Conservation (phyloP, 805 yeast genomes). For the Clavispora carvajalis region DNA sequence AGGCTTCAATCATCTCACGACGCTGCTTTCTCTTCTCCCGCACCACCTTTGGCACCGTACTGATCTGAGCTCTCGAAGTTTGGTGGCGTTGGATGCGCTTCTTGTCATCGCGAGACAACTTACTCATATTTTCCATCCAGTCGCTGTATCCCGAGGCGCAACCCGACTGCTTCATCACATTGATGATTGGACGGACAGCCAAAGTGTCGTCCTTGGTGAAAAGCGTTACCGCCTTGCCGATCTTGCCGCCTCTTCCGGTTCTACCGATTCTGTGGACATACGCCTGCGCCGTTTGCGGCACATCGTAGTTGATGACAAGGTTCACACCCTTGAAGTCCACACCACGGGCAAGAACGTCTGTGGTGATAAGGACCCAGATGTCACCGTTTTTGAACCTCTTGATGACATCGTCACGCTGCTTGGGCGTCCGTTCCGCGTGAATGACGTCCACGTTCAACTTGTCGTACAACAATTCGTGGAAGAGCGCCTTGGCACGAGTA, state of each 20-base stretch:
- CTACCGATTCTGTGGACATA: constrained; percentile 98
- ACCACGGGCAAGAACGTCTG: constrained; percentile 95
- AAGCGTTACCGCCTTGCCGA: constrained; percentile 84
- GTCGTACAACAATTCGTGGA: constrained; percentile 89
- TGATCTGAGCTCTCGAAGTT: constrained; percentile 65
- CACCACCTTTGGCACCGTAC: constrained; percentile 74
- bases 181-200: constrained; percentile 76
- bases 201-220: constrained; percentile 85
- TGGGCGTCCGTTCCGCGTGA: constrained; percentile 88
- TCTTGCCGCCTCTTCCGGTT: constrained; percentile 92
- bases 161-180: constrained; percentile 94
- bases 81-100: constrained; percentile 52
- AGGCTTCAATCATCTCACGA: constrained; percentile 69
- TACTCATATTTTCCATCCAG: constrained; percentile 77
- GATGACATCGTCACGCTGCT: constrained; percentile 80
- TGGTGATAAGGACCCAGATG: constrained; percentile 92
- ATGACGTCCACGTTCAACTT: constrained; percentile 90
- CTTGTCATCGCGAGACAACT: constrained; percentile 60
- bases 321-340: constrained; percentile 95
- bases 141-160: constrained; percentile 53
- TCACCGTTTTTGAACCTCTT: constrained; percentile 85
- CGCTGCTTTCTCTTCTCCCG: constrained; percentile 59
- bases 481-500: constrained; percentile 89
- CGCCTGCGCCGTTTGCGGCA: constrained; percentile 88
- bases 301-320: constrained; percentile 91